Evolutionary conservation across 306 rosid genomes (phyloP), one percentile per base, ranked within the genome.

Genomic region (Castanopsis chinensis): DNA sequence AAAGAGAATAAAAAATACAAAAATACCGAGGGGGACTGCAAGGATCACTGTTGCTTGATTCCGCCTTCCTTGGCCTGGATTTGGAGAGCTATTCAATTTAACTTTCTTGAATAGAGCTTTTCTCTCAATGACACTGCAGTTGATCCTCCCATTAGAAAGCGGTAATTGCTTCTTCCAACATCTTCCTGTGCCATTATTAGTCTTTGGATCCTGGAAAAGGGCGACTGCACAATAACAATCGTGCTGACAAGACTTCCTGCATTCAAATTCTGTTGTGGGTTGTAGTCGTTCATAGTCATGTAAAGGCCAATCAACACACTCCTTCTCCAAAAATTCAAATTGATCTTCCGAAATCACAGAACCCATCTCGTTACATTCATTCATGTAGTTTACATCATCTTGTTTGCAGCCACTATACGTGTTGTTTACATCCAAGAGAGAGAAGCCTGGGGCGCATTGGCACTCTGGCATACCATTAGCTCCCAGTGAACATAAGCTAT

Each of bases 181-280:
- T 17, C 21, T 64, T 28, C 70, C 70, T 64, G 1, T 17, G 17
- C 70, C 70, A 64, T 64, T 5, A 17, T 6, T 30, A 17, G 28
- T 14, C 43, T 64, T 28, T 5, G 70, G 70, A 5, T 64, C 43
- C 70, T 64, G 70, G 20, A 64, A 64, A 64, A 64, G 15, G 43
- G 70, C 70, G 5, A 64, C 70, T 64, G 70, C 21, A 30, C 70
- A 64, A 9, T 5, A 64, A 64, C 70, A 64, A 64, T 64, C 70
- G 17, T 43, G 70, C 70, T 28, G 19, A 41, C 70, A 64, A 28
- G 70, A 64, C 2, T 6, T 30, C 43, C 0, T 6, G 43, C 70
- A 64, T 64, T 64, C 70, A 64, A 0, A 15, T 64, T 64, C 70
- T 17, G 70, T 64, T 15, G 70, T 64, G 5, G 70, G 70, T 15